These are phyloP conservation scores for Tephrocybe sp. DNA, from an alignment of 768 basidiomycete species.

Conservation along the genomic window DNA sequence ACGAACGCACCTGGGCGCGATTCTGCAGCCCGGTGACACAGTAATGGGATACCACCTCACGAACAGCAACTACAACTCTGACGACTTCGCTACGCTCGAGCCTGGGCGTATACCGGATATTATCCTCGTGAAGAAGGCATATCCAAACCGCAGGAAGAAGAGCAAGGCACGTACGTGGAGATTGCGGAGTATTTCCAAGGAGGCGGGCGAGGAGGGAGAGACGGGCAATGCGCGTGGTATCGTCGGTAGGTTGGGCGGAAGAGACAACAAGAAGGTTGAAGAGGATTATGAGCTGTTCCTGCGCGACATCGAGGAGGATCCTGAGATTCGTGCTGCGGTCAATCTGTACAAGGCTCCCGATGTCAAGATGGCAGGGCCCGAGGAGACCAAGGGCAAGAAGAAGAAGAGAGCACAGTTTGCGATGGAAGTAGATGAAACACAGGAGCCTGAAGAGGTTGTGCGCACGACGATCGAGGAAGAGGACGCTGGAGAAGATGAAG, in stretches of 20 bases:
- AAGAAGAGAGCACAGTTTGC: conserved; percentile 44
- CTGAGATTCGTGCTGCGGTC: conserved; percentile 81
- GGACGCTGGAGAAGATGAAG: conserved; percentile 61
- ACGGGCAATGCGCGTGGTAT: conserved; percentile 76
- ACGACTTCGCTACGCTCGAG: conserved; percentile 71
- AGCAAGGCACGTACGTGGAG: conserved; percentile 81
- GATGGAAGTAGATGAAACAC: conserved; percentile 67
- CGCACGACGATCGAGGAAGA: conserved; percentile 24
- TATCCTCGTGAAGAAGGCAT: conserved; percentile 92
- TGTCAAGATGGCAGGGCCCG: conserved; percentile 50
- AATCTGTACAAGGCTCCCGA: conserved; percentile 79
- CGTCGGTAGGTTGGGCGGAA: conserved; percentile 86
- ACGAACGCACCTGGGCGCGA: conserved; percentile 90
- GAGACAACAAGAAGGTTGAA: conserved; percentile 91
- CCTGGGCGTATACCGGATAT: conserved; percentile 80
- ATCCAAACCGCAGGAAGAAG: conserved; percentile 93
- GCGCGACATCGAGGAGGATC: conserved; percentile 91
- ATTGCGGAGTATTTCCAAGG: conserved; percentile 89
- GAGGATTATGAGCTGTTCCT: conserved; percentile 97
- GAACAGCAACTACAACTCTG: conserved; percentile 90
- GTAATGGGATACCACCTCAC: conserved; percentile 89
- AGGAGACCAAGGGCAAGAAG: conserved; percentile 30
- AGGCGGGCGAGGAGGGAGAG: conserved; percentile 84
- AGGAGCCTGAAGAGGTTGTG: conserved; percentile 23
- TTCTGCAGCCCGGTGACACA: conserved; percentile 92